These are phyloP conservation scores for Croton laevigatus DNA, from an alignment of 441 rosid species.

Conservation along the genomic window DNA sequence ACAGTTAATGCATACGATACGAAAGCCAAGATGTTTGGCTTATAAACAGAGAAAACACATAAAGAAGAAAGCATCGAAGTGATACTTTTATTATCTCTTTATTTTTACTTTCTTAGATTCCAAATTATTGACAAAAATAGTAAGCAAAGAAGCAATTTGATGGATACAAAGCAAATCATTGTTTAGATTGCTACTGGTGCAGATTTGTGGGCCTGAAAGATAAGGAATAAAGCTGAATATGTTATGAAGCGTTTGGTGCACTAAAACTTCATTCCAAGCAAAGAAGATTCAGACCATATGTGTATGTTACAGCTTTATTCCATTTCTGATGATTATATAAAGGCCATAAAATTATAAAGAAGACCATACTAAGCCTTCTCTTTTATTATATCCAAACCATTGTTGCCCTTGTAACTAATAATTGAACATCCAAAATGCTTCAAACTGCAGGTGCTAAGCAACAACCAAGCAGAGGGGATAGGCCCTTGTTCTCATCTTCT, in stretches of 20 bases:
- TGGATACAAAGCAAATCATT: neutral
- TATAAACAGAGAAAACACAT: too few species aligned
- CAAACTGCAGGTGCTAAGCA: constrained; percentile 14
- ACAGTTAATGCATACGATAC: too few species aligned
- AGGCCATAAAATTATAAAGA: constrained; percentile 23
- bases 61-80: too few species aligned
- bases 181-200: neutral
- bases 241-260: constrained; percentile 7
- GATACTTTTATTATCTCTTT: neutral
- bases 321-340: constrained; percentile 29
- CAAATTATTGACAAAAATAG: neutral
- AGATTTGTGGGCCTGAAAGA: constrained; percentile 22
- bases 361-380: constrained; percentile 9
- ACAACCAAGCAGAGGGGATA: constrained; percentile 31
- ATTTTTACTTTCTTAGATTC: constrained; percentile 30
- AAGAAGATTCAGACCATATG: constrained; percentile 48
- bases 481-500: constrained; percentile 38
- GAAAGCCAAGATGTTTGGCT: too few species aligned
- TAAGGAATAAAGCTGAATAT: neutral
- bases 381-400: neutral
- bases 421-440: constrained; percentile 19
- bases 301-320: constrained; percentile 16
- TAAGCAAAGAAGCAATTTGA: constrained; percentile 12
- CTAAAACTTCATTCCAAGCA: constrained; percentile 52
- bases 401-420: neutral